Base-by-base conservation (phyloP, 805 yeast genomes). In the Wickerhamiella azyma region DNA sequence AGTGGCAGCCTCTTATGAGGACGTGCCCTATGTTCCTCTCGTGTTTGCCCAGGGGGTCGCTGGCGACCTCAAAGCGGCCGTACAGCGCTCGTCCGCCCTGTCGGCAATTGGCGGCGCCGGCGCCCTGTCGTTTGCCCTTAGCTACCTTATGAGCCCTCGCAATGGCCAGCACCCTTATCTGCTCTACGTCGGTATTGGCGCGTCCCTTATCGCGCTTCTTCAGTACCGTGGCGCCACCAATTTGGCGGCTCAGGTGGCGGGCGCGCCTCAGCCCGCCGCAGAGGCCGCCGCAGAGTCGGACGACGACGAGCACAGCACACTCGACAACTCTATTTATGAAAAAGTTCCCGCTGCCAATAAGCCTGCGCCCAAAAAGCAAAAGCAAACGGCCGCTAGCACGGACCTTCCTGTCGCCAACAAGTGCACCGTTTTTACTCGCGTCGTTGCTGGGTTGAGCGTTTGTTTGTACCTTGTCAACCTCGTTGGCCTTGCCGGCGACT, bases 91-190 rank as follows among this genome's bases (percentile, higher is more conserved):
- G 19, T n/a, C 26, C 10, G 38, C 42, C 28, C 49, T 49, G 14
- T 38, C 55, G 3, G 48, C 32, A 10, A 39, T 60, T 37, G 44
- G 56, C 17, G 55, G 53, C 19, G 32, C 54, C 11, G 55, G 58
- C 7, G 47, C 53, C 16, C 47, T 48, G n/a, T 41, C 59, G n/a
- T 52, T 60, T 37, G 21, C 51, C 6, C 45, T 50, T 11, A 56
- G 64, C 14, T 62, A 50, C 46, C 28, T 53, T 30, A 46, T 51
- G 24, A 52, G 64, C 39, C 47, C 54, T 8, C 52, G 55, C 28
- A 39, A 50, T 16, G 60, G 55, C 39, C 51, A 56, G 42, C 66
- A 62, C 52, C 66, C 66, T 10, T 62, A 62, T 46, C 54, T 62
- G 49, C 48, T 62, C 24, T 62, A 62, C 50, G 52, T 58, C 16